Evolutionary conservation across 805 yeast species (phyloP), one percentile per base, ranked within the genome.

Genomic region (Ogataea thermomethanolica): DNA sequence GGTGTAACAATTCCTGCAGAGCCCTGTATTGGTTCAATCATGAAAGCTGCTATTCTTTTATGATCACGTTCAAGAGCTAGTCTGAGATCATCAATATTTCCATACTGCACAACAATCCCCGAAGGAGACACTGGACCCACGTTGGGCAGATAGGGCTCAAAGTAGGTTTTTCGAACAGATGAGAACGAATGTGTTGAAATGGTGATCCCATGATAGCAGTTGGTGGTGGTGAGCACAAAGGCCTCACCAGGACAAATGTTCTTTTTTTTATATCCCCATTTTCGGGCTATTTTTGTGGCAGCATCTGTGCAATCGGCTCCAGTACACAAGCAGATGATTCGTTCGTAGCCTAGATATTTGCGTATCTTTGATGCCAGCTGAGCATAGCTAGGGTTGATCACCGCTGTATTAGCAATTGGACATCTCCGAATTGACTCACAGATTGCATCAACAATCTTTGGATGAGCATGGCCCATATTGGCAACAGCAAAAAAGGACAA

Each of bases 21-120:
- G 8, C 61, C 61, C 41, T 56, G 60, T 12, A 56, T 55, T 21
- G 61, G 56, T 34, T 56, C 61, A 14, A 55, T 49, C 56, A 56
- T 54, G 27, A 56, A 55, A 5, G 56, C 59, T 8, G 57, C 58
- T 29, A 56, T 50, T n/a, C 28, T 38, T 4, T 22, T 41, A 31
- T 49, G 53, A 38, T 51, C 57, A 11, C 40, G 36, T 22, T 46
- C 41, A 0, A 56, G 25, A 3, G 60, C 60, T 2, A 29, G 24
- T 33, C 44, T 43, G 36, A 56, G 43, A 17, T 48, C 43, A 17
- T 45, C 45, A 11, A 50, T 39, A 31, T 48, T 46, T n/a, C 58
- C 59, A 32, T 47, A 55, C 29, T 40, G 33, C 7, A 55, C 53
- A n/a, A 28, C 6, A 1, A 51, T 35, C 7, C 59, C 59, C 11